Conservation (phyloP, 192 early-diverging fungal species). For the Mortierella hygrophila region DNA sequence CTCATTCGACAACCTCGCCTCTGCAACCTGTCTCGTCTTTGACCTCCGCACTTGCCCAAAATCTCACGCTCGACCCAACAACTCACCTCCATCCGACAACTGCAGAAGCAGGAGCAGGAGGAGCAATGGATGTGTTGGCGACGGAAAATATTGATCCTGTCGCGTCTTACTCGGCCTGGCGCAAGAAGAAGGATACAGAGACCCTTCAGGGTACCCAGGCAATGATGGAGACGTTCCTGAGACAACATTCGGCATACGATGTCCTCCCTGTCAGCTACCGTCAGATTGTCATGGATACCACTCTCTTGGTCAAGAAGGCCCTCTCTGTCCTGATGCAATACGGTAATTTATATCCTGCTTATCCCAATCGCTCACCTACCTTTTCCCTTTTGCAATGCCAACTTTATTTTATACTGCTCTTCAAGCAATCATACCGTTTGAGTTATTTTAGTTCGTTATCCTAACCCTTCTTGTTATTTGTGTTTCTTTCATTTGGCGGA, state of each 20-base stretch:
- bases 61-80: slow-evolving; percentile 3
- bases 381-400: not conserved
- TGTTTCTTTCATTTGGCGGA: not conserved
- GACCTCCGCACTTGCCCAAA: slow-evolving; percentile 3
- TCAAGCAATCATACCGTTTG: not conserved
- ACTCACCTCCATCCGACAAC: not conserved
- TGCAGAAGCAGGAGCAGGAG: not conserved
- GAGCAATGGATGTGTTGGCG: slow-evolving; percentile 1
- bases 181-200: slow-evolving; percentile 53
- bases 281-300: slow-evolving; percentile 92
- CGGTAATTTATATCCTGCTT: slow-evolving; percentile 65
- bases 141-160: slow-evolving; percentile 47
- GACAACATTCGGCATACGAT: slow-evolving; percentile 91
- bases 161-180: slow-evolving; percentile 52
- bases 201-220: slow-evolving; percentile 36
- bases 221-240: slow-evolving; percentile 69
- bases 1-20: not conserved
- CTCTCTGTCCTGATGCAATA: slow-evolving; percentile 94
- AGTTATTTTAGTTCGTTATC: not conserved
- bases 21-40: slow-evolving; percentile 5
- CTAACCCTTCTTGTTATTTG: not conserved
- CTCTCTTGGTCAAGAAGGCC: slow-evolving; percentile 92
- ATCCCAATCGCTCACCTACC: not conserved
- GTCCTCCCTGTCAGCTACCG: slow-evolving; percentile 91
- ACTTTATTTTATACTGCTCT: too few relatives aligned